A percentile compares a stretch with the other conserved stretches of the same genome.
Evolutionary conservation across 352 stramenopile genomes (phyloP).

Genomic region (Pythium utonaiense): DNA sequence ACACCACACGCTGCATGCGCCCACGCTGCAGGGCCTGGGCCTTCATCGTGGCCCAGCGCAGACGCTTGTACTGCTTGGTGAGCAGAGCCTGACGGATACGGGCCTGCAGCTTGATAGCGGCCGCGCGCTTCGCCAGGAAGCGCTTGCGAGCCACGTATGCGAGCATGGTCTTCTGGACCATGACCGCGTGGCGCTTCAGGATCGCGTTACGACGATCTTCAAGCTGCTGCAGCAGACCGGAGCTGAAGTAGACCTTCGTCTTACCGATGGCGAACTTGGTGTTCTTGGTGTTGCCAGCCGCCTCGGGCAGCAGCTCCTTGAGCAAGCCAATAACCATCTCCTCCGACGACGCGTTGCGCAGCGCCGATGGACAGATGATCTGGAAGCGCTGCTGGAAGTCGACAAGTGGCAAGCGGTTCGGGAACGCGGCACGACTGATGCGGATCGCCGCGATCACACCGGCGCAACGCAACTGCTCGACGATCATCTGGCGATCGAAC

Average conservation of each 20-base stretch:
- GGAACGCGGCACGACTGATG: slow-evolving; percentile 85
- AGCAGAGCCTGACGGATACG: slow-evolving; percentile 36
- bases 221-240: slow-evolving; percentile 88
- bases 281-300: slow-evolving; percentile 62
- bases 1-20: slow-evolving; percentile 59
- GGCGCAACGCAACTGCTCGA: slow-evolving; percentile 87
- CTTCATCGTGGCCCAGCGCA: slow-evolving; percentile 48
- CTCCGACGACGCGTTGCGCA: slow-evolving; percentile 45
- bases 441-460: slow-evolving; percentile 89
- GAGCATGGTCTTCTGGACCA: slow-evolving; percentile 74
- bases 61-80: slow-evolving; percentile 38
- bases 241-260: slow-evolving; percentile 85
- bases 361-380: slow-evolving; percentile 73
- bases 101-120: slow-evolving; percentile 51
- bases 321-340: slow-evolving; percentile 78
- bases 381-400: slow-evolving; percentile 82
- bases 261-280: slow-evolving; percentile 74
- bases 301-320: slow-evolving; percentile 65
- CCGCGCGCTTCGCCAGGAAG: slow-evolving; percentile 42
- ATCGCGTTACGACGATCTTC: slow-evolving; percentile 83
- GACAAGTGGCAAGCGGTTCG: slow-evolving; percentile 89
- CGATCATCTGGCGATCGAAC: slow-evolving; percentile 87
- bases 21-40: slow-evolving; percentile 52
- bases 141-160: slow-evolving; percentile 53
- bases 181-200: slow-evolving; percentile 66